A percentile compares a stretch with the other conserved stretches of the same genome.
phyloP scores from a whole-genome alignment of 805 yeast species.

The Saccharomycopsis fermentans region DNA sequence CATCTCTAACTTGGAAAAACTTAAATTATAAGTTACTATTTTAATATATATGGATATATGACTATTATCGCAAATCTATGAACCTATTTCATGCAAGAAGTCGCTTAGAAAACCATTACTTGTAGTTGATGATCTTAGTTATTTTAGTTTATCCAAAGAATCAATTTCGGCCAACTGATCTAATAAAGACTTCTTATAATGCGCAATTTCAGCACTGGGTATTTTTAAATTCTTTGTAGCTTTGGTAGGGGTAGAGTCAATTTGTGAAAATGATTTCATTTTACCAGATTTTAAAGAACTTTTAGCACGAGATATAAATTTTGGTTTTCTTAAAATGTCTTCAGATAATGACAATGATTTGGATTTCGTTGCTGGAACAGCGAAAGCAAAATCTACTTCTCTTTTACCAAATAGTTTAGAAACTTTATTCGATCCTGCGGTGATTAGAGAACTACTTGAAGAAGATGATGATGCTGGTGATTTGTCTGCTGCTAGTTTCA shows the following conservation, averaged over 20 bases:
- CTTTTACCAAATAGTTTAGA: conserved; percentile 10
- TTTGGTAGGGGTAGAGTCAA: conserved; percentile 17
- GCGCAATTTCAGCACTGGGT: not conserved
- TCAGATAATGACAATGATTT: not conserved
- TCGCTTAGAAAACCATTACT: no score
- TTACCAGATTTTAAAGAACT: not conserved
- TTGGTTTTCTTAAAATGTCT: conserved; percentile 6
- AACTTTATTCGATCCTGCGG: not conserved
- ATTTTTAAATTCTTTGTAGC: not conserved
- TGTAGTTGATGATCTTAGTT: not conserved
- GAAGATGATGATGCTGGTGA: not conserved
- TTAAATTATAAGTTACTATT: conserved; percentile 39
- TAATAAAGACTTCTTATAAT: not conserved
- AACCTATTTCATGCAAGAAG: no score
- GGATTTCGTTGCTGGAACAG: not conserved
- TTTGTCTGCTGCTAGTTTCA: not conserved
- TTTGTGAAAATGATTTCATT: conserved; percentile 13
- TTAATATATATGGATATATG: no score
- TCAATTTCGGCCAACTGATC: not conserved
- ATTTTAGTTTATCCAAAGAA: not conserved
- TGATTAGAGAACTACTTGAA: not conserved
- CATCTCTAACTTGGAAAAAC: conserved; percentile 70
- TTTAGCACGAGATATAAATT: conserved; percentile 3
- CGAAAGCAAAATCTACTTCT: conserved; percentile 14
- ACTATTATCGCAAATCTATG: no score